phyloP scores from a whole-genome alignment of 2,329 filamentous ascomycete genomes.

The Mycocentrospora acerina region DNA sequence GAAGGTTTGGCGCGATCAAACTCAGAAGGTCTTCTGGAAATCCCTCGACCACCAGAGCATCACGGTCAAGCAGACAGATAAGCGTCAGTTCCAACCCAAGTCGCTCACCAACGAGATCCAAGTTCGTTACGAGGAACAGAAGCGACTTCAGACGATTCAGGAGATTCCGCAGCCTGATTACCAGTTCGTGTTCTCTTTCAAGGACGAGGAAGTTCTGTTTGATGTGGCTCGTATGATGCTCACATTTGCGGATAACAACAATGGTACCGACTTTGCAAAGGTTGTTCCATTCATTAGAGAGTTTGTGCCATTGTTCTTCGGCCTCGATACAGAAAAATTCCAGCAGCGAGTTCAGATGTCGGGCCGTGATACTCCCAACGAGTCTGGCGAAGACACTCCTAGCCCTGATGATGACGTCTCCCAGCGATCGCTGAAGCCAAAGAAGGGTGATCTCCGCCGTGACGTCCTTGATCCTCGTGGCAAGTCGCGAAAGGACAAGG shows the following conservation, averaged over 20 bases:
- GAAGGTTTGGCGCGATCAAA: constrained; percentile 97
- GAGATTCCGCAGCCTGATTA: constrained; percentile 62
- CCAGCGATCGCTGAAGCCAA: constrained; percentile 65
- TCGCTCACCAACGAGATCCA: constrained; percentile 88
- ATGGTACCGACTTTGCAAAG: constrained; percentile 46
- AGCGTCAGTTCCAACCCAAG: constrained; percentile 87
- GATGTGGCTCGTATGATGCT: constrained; percentile 51
- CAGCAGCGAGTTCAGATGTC: constrained; percentile 63
- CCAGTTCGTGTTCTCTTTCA: constrained; percentile 76
- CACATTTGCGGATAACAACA: constrained; percentile 46
- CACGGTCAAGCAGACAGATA: constrained; percentile 83
- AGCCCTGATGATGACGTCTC: constrained; percentile 71
- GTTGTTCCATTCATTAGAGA: constrained; percentile 52
- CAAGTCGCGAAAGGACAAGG: constrained; percentile 72
- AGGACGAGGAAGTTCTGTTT: constrained; percentile 55
- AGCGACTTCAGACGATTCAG: constrained; percentile 66
- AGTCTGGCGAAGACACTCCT: constrained; percentile 62
- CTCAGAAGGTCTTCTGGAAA: constrained; percentile 90
- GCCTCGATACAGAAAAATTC: constrained; percentile 56
- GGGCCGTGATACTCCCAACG: constrained; percentile 41
- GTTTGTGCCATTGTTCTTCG: constrained; percentile 54
- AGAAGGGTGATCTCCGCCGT: constrained; percentile 71
- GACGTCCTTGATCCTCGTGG: constrained; percentile 82
- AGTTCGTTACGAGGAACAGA: constrained; percentile 88
- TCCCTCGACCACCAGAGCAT: constrained; percentile 97